Evolutionary conservation across 768 basidiomycete species (phyloP), one percentile per base, ranked within the genome.

Genomic region (Pulveroboletus sp.): DNA sequence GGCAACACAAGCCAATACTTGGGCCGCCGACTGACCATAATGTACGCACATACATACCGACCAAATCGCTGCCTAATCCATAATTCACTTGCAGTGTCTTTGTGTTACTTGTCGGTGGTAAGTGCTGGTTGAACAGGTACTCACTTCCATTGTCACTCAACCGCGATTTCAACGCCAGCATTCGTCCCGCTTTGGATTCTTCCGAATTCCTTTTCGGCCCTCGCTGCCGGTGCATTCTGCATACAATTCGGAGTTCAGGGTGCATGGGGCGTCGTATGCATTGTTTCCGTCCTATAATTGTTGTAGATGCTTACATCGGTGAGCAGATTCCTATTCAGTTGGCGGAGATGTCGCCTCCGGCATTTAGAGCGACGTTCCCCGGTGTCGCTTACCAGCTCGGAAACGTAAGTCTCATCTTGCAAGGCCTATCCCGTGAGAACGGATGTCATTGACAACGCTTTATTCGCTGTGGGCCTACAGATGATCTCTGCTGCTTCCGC

Each of bases 191-290:
- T 93, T 2, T 94, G 92, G 93, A 88, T 92, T 57, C 58, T 95
- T 7, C 93, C 93, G 3, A 68, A 59, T 6, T 68, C 75, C 1
- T 93, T 93, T 66, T 64, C 77, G 1, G 76, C 72, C 2, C 82
- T 96, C 9, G 62, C 88, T 1, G 89, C 89, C 0, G 90, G 90
- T 9, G 92, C 90, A 1, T 95, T 94, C 71, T 91, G 80, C 57
- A 73, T 92, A 14, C 91, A 93, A 61, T 81, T 89, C 56, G 89
- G 89, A 43, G 89, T 94, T 1, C 93, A 95, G 64, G 91, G 90
- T 2, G 91, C 89, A 31, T 92, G 89, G 88, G 89, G 89, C 58
- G 84, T 90, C 11, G 87, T 90, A 61, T 56, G 85, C 64, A 47
- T 39, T 11, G 6, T 31, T 26, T 34, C 41, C 6, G 7, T 12